Percentiles rank a stretch among this genome's conserved stretches.
Conservation (phyloP, 2,329 filamentous ascomycete species). For the Sporothrix sp. region DNA sequence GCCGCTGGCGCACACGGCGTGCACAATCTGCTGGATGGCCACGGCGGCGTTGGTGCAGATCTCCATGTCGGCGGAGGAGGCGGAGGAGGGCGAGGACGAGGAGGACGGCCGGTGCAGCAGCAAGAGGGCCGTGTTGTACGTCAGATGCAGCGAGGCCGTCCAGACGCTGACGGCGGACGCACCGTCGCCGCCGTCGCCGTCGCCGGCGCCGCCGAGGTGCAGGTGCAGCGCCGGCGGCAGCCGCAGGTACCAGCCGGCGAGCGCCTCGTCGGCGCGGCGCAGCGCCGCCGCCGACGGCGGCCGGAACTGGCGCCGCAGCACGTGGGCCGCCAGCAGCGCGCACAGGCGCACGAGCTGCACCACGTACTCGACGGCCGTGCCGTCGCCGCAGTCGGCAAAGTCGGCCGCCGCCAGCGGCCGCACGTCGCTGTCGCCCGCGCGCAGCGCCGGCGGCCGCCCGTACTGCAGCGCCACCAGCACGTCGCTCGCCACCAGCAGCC, state of each 20-base stretch:
- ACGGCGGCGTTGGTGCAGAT: conserved; percentile 5
- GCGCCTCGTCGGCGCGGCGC: background rate
- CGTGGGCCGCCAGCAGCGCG: background rate
- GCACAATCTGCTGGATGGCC: conserved; percentile 1
- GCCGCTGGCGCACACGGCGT: background rate
- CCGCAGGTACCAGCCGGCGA: background rate
- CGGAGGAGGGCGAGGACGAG: background rate
- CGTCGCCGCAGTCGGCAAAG: background rate
- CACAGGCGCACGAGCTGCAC: background rate
- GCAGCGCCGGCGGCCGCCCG: conserved; percentile 1
- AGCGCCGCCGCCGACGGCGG: background rate
- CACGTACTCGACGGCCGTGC: background rate
- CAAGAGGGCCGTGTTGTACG: conserved; percentile 2
- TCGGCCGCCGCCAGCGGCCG: background rate
- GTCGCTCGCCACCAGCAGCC: conserved; percentile 8
- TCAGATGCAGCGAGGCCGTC: background rate
- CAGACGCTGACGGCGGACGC: background rate
- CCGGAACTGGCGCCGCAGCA: background rate
- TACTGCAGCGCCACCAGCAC: conserved; percentile 6
- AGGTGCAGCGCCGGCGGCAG: conserved; percentile 3
- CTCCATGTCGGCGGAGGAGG: background rate
- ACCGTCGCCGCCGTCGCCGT: background rate
- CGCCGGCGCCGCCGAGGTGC: background rate
- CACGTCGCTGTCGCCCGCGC: background rate
- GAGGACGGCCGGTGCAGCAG: background rate